Evolutionary conservation across 495 filamentous ascomycete genomes (phyloP), one percentile per base, ranked within the genome.

Genomic region (Aeminium ludgeri): DNA sequence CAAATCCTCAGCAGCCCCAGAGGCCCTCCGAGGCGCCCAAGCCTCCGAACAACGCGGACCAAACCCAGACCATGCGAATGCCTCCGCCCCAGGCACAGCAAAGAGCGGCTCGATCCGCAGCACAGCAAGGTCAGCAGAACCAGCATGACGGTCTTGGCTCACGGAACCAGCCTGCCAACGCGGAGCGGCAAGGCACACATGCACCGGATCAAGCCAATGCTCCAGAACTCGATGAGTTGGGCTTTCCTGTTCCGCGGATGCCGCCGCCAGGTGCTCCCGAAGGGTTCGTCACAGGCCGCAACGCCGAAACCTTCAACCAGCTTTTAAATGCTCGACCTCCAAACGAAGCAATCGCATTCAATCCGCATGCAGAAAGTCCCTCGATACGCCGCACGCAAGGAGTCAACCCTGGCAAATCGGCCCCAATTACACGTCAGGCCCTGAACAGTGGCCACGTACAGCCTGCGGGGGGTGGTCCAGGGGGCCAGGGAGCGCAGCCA

Each of bases 351-450:
- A 64, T 72, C 12, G 68, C 67, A 6, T 95, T 93, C 59, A 82
- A 95, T 53, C 84, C 84, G 2, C 72, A 78, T 41, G 67, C 74
- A 3, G 84, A 92, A 48, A 86, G 80, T 45, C 82, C 86, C 0
- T 85, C 82, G 0, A 87, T 93, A 44, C 76, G 82, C 23, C 85
- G 87, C 52, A 93, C 86, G 2, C 76, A 80, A 0, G 86, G 86
- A n/a, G 68, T 95, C 34, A 84, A 93, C 48, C 82, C 89, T 49
- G 74, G 63, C 19, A 78, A 73, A 40, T 80, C 73, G 20, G 72
- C 74, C 28, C 78, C 82, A 0, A 63, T 91, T 0, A 64, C 61
- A 2, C 70, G 59, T 35, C 59, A 55, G 15, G 55, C 60, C 2
- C 49, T 70, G 13, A 32, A 38, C 17, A 23, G 16, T 20, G 15